Base-by-base conservation (phyloP, 352 stramenopile species). In the Phytophthora sansomeana region DNA sequence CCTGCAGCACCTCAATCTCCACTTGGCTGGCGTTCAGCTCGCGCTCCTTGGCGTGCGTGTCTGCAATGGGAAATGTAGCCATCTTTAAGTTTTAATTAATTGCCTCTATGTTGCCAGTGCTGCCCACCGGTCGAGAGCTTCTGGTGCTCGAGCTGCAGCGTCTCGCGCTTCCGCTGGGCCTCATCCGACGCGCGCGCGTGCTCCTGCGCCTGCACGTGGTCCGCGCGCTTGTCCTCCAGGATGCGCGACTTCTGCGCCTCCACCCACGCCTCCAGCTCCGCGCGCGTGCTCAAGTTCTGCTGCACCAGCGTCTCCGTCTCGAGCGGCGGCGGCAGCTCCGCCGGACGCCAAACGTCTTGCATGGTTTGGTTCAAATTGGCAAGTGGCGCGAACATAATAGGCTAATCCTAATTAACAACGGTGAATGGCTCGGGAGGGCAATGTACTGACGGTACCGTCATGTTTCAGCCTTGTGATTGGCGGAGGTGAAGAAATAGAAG, bases 1-100 rank as follows among this genome's bases (percentile, higher is more conserved):
- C 61, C 65, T 88, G 72, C 55, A 92, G 49, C 51, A 91, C 75
- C 49, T 91, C 78, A 51, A 92, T 89, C 70, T 92, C 84, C 53
- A 90, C 72, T 49, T 91, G 64, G 46, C 81, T 78, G 14, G 72
- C 69, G 21, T 71, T 83, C 38, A 91, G 58, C 43, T 80, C 69
- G n/a, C 69, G 76, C 66, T 89, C 80, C 52, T 89, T 85, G 16
- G 82, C 63, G 11, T 81, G 68, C 6, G 61, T 73, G 14, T 78
- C 71, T 78, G 24, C 24, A 48, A 14, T 1, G 41, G 3, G 19
- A 51, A 46, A 32, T 46, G 39, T 24, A 44, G 21, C 21, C 36
- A 53, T 57, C 26, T 14, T 33, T 16, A n/a, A 24, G 49, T 17
- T 35, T 50, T 24, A 24, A 24, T 24, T 24, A 24, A 24, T 24